Evolutionary conservation across 2,329 filamentous ascomycete species (phyloP).

Genomic region (Trichoderma koningii): DNA sequence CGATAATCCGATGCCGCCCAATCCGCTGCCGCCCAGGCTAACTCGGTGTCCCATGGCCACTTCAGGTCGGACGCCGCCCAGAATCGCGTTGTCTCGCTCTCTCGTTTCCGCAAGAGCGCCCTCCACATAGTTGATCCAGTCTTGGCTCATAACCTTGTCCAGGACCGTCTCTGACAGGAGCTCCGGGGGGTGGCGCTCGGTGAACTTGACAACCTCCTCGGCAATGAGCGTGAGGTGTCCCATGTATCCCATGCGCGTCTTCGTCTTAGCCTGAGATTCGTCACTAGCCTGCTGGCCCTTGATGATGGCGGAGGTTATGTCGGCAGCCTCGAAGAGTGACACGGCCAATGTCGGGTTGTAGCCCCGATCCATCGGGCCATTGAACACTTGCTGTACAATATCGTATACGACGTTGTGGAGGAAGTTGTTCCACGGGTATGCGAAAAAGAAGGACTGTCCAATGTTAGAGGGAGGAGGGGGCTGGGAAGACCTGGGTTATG

Average conservation of each 20-base stretch:
- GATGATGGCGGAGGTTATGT: slow-evolving; percentile 88
- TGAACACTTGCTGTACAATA: slow-evolving; percentile 98
- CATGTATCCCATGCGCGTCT: slow-evolving; percentile 97
- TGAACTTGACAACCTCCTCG: slow-evolving; percentile 98
- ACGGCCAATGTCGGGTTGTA: slow-evolving; percentile 89
- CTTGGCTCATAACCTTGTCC: slow-evolving; percentile 82
- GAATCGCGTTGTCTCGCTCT: slow-evolving; percentile 96
- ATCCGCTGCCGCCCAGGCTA: slow-evolving; percentile 52
- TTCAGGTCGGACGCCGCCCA: slow-evolving; percentile 91
- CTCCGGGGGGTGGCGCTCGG: slow-evolving; percentile 88
- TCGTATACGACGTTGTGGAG: slow-evolving; percentile 99
- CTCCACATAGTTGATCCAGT: slow-evolving; percentile 95
- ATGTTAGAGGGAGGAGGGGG: background rate
- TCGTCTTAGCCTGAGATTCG: slow-evolving; percentile 76
- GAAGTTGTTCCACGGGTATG: slow-evolving; percentile 99
- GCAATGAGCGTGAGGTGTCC: slow-evolving; percentile 95
- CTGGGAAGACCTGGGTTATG: background rate
- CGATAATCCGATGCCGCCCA: slow-evolving; percentile 53
- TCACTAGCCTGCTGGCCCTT: slow-evolving; percentile 87
- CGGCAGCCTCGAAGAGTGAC: slow-evolving; percentile 87
- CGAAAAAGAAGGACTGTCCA: slow-evolving; percentile 88
- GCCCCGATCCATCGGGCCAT: slow-evolving; percentile 94
- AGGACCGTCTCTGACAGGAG: slow-evolving; percentile 80
- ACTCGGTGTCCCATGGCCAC: slow-evolving; percentile 80
- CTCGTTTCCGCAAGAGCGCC: slow-evolving; percentile 89